Conservation (phyloP, 2,329 filamentous ascomycete species). For the Ceratocystiopsis sp. region DNA sequence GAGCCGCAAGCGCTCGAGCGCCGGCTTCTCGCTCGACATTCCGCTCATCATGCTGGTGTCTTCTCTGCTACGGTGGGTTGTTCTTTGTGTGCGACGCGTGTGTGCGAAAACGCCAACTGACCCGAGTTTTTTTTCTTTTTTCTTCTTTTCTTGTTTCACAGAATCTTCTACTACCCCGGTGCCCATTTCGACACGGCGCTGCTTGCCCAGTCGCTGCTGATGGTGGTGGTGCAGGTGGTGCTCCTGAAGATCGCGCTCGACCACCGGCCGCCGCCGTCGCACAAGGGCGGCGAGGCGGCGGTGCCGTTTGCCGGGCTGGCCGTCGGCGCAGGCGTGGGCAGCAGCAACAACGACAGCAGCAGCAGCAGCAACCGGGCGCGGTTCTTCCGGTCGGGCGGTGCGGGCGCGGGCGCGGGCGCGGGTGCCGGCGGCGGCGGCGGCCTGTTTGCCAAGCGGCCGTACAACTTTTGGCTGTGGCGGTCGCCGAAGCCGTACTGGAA, state of each 20-base stretch:
- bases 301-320: conserved; percentile 41
- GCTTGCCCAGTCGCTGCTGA: conserved; percentile 47
- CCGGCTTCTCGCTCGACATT: conserved; percentile 41
- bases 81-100: not conserved
- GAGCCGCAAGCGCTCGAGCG: conserved; percentile 43
- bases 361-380: no score
- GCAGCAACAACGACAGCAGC: not conserved
- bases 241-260: conserved; percentile 54
- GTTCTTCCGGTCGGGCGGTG: no score
- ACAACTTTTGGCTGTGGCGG: conserved; percentile 72
- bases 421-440: not conserved
- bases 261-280: conserved; percentile 41
- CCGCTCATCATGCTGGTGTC: conserved; percentile 57
- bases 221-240: conserved; percentile 44
- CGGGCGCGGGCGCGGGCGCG: conserved; percentile 9
- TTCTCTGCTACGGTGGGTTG: conserved; percentile 40
- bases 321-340: conserved; percentile 9
- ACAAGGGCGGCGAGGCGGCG: conserved; percentile 42
- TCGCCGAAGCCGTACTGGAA: conserved; percentile 64
- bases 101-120: no score
- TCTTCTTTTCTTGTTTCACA: no score
- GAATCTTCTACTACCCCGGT: conserved; percentile 55
- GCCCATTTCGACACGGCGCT: conserved; percentile 46
- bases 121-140: no score
- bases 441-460: conserved; percentile 37